A percentile compares a stretch with the other conserved stretches of the same genome.
Conservation (phyloP, 208 protist genomes). For the Zelonia costaricensis region DNA sequence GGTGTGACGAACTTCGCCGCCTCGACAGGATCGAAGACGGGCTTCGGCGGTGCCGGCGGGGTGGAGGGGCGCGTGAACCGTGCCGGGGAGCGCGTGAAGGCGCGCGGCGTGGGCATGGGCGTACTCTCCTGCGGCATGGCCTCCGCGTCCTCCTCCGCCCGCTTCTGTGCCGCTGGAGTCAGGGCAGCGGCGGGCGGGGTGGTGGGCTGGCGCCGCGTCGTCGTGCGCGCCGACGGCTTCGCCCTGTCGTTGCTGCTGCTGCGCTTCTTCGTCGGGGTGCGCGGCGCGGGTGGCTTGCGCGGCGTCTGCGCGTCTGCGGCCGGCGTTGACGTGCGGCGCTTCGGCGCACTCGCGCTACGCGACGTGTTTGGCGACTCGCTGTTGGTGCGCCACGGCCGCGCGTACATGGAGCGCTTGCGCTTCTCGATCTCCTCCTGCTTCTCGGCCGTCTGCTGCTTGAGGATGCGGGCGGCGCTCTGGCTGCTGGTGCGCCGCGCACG, state of each 20-base stretch:
- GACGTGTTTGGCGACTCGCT: constrained; percentile 8
- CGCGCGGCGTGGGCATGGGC: neutral
- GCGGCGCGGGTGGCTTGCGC: too few relatives aligned
- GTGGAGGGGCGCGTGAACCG: neutral
- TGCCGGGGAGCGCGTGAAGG: neutral
- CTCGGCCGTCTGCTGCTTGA: constrained; percentile 6
- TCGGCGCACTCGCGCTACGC: neutral
- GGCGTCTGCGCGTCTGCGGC: too few relatives aligned
- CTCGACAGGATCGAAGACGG: constrained; percentile 1
- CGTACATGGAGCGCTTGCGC: constrained; percentile 19
- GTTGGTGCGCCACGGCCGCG: constrained; percentile 29
- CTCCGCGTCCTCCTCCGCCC: neutral
- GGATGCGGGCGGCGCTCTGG: constrained; percentile 10
- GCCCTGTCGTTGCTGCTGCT: constrained; percentile 1
- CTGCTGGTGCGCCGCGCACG: constrained; percentile 29
- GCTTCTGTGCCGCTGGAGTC: neutral
- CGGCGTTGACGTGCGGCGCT: too few relatives aligned
- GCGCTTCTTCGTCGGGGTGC: too few relatives aligned
- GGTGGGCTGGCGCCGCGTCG: too few relatives aligned
- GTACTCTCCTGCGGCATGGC: neutral
- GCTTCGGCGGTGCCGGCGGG: neutral
- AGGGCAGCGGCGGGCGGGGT: neutral
- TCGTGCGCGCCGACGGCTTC: neutral
- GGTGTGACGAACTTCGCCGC: constrained; percentile 18
- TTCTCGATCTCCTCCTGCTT: neutral